A percentile compares a stretch with the other conserved stretches of the same genome.
Evolutionary conservation across 306 rosid genomes (phyloP).

Genomic region (Cucurbita maxima): DNA sequence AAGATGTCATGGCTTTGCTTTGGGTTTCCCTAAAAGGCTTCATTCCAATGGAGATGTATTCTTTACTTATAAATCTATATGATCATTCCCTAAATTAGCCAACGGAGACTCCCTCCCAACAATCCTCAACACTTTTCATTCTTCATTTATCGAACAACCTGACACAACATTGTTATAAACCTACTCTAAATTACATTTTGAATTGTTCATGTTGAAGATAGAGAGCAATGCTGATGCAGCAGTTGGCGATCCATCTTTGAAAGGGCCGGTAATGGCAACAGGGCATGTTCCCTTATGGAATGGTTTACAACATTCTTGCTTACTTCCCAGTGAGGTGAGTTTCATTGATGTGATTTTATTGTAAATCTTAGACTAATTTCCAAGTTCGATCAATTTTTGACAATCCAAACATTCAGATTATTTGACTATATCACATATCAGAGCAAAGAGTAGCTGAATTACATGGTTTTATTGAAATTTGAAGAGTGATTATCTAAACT

Average conservation of each 20-base stretch:
- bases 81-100: no score
- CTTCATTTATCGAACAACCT: constrained; percentile 4
- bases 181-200: constrained; percentile 2
- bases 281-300: constrained; percentile 47
- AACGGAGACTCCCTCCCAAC: no score
- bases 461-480: neutral
- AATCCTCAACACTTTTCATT: neutral
- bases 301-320: constrained; percentile 36
- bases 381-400: no score
- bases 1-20: no score
- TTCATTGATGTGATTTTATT: constrained; percentile 5
- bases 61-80: no score
- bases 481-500: neutral
- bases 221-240: constrained; percentile 34
- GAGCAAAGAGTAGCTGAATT: neutral
- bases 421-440: neutral
- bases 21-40: no score
- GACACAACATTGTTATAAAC: neutral
- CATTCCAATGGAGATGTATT: no score
- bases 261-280: constrained; percentile 40
- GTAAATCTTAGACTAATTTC: neutral
- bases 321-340: constrained; percentile 59
- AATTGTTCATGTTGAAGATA: constrained; percentile 37
- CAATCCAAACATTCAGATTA: neutral
- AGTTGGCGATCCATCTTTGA: constrained; percentile 36